Percentiles rank a stretch among this genome's conserved stretches.
Conservation (phyloP, 2,329 filamentous ascomycete genomes). For the Trichoderma aggressivum region DNA sequence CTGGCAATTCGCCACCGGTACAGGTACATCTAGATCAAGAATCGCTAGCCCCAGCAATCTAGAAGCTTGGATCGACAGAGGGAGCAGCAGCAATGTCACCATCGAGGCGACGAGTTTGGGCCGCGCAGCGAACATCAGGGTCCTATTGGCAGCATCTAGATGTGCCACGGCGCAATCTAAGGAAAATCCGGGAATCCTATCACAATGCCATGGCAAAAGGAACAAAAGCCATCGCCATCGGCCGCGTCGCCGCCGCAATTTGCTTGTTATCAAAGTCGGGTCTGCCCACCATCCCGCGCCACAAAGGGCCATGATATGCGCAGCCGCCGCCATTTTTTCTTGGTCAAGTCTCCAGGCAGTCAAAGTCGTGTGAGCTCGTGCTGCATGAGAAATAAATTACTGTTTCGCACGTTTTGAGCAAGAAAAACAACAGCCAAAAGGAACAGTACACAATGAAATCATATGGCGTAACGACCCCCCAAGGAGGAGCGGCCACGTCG, state of each 20-base stretch:
- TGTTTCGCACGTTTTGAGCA: background rate
- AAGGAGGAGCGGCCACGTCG: background rate
- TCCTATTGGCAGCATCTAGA: constrained; percentile 9
- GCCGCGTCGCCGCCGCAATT: background rate
- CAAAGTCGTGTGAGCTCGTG: background rate
- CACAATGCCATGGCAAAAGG: background rate
- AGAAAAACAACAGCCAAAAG: background rate
- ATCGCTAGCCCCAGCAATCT: background rate
- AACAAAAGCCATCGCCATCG: background rate
- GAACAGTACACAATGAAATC: background rate
- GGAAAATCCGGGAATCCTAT: background rate
- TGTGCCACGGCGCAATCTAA: constrained; percentile 5
- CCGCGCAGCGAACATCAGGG: constrained; percentile 7
- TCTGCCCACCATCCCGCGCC: constrained; percentile 6
- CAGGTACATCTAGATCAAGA: background rate
- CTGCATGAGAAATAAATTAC: background rate
- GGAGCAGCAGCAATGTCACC: constrained; percentile 6
- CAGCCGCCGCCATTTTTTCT: background rate
- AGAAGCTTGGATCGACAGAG: constrained; percentile 10
- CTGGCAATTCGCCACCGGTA: background rate
- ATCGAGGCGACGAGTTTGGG: background rate
- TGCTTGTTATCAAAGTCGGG: constrained; percentile 12
- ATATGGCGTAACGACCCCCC: background rate
- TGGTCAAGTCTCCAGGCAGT: background rate
- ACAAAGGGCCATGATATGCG: constrained; percentile 5